Conservation (phyloP, 1,139 yeast genomes). For the Taphrina sp. region DNA sequence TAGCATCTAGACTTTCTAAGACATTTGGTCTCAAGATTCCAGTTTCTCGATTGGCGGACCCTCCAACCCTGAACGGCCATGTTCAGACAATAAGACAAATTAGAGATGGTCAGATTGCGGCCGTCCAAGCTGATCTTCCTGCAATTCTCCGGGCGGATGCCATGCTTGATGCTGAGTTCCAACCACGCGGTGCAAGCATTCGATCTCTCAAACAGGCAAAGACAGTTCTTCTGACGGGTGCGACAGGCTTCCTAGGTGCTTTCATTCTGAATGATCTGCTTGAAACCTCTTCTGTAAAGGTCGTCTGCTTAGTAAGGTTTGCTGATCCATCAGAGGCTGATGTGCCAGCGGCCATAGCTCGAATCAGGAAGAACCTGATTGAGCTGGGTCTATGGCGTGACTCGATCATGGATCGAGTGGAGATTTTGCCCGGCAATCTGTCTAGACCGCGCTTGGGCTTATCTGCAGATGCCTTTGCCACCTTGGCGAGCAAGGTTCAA, state of each 20-base stretch:
- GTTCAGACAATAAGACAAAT: slow-evolving; percentile 56
- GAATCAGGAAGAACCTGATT: slow-evolving; percentile 69
- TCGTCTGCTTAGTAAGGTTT: slow-evolving; percentile 91
- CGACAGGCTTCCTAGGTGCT: slow-evolving; percentile 92
- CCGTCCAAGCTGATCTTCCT: slow-evolving; percentile 53
- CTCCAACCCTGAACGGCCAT: slow-evolving; percentile 79
- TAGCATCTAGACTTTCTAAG: slow-evolving; percentile 86
- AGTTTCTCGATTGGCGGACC: slow-evolving; percentile 79
- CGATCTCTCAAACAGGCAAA: slow-evolving; percentile 40
- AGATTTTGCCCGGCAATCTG: slow-evolving; percentile 79
- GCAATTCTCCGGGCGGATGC: slow-evolving; percentile 66
- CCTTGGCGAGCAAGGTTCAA: slow-evolving; percentile 63
- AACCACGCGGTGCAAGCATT: slow-evolving; percentile 7
- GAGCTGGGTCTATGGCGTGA: slow-evolving; percentile 87
- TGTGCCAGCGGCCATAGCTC: slow-evolving; percentile 56
- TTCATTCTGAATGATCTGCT: slow-evolving; percentile 76
- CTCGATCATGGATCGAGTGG: slow-evolving; percentile 56
- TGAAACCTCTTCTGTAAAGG: slow-evolving; percentile 52
- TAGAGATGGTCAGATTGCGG: slow-evolving; percentile 21
- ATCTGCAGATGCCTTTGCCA: slow-evolving; percentile 55
- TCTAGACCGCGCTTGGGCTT: slow-evolving; percentile 70
- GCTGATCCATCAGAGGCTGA: slow-evolving; percentile 51
- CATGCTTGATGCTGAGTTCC: slow-evolving; percentile 36
- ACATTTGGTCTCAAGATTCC: slow-evolving; percentile 65
- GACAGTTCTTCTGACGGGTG: slow-evolving; percentile 86